These are phyloP conservation scores for Soucietia sequanensis DNA, from an alignment of 805 yeast genomes.

Conservation along the genomic window DNA sequence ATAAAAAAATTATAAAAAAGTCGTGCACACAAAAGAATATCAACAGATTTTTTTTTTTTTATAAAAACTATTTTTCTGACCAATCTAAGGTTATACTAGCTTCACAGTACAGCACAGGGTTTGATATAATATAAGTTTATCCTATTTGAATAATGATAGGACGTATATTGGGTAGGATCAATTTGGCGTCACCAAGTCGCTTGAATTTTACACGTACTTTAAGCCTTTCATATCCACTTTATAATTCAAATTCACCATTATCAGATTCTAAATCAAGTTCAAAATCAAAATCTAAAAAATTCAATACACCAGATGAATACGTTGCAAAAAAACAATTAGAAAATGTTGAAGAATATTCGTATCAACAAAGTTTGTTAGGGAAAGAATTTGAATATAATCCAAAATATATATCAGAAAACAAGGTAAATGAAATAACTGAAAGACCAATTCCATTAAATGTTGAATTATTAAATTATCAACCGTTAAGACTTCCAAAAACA, in stretches of 20 bases:
- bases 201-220: background rate
- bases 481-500: slow-evolving; percentile 62
- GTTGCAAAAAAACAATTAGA: slow-evolving; percentile 24
- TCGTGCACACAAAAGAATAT: too few species aligned
- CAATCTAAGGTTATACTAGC: too few species aligned
- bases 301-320: slow-evolving; percentile 31
- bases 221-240: slow-evolving; percentile 3
- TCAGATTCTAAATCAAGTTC: slow-evolving; percentile 2
- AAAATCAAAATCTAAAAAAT: slow-evolving; percentile 9
- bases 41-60: too few species aligned
- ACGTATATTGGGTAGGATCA: too few species aligned
- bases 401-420: slow-evolving; percentile 21
- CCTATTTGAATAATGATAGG: too few species aligned
- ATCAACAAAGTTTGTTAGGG: slow-evolving; percentile 24
- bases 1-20: too few species aligned
- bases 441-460: slow-evolving; percentile 82
- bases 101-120: too few species aligned
- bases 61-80: too few species aligned
- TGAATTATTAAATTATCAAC: slow-evolving; percentile 77
- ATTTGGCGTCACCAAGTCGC: too few species aligned
- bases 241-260: slow-evolving; percentile 2
- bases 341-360: slow-evolving; percentile 23
- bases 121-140: too few species aligned
- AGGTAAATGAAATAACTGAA: slow-evolving; percentile 17
- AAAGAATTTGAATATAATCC: slow-evolving; percentile 31